Percentiles rank a stretch among this genome's conserved stretches.
These are phyloP conservation scores for Neurospora sp. DNA, from an alignment of 495 filamentous ascomycete genomes.

Conservation along the genomic window DNA sequence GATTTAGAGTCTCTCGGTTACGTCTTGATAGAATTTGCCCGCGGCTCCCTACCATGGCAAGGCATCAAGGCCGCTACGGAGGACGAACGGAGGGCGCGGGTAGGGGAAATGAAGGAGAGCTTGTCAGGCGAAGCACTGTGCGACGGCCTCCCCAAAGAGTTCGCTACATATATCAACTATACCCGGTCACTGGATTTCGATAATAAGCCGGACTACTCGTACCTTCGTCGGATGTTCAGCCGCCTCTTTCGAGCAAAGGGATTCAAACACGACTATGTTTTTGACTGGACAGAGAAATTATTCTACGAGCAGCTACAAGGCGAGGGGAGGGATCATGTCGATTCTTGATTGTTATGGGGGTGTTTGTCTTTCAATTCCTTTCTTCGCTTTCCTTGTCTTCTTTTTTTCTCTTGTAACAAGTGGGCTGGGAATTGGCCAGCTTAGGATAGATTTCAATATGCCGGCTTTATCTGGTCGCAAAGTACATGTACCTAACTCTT, in stretches of 20 bases:
- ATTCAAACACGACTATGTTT: conserved; percentile 23
- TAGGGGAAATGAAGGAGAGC: conserved; percentile 15
- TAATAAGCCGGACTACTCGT: conserved; percentile 19
- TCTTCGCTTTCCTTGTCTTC: too few relatives aligned
- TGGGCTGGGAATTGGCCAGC: too few relatives aligned
- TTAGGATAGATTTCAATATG: too few relatives aligned
- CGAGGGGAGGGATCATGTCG: neutral
- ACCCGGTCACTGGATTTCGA: conserved; percentile 17
- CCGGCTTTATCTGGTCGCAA: too few relatives aligned
- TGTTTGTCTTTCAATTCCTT: too few relatives aligned
- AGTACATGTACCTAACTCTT: too few relatives aligned
- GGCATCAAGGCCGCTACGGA: conserved; percentile 11
- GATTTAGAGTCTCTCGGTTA: conserved; percentile 36
- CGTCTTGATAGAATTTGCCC: conserved; percentile 27
- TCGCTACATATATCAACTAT: conserved; percentile 18
- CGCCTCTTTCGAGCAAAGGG: conserved; percentile 18
- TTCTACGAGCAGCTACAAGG: conserved; percentile 2
- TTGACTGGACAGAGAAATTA: conserved; percentile 21
- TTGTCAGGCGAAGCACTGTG: conserved; percentile 15
- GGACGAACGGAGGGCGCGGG: conserved; percentile 5
- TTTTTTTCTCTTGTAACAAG: too few relatives aligned
- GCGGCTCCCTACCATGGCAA: conserved; percentile 32
- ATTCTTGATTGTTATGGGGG: too few relatives aligned
- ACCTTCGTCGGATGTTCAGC: conserved; percentile 20
- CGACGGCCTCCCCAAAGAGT: conserved; percentile 13